Base-by-base conservation (phyloP, 768 basidiomycete species). In the Leccinellum rugosiceps region DNA sequence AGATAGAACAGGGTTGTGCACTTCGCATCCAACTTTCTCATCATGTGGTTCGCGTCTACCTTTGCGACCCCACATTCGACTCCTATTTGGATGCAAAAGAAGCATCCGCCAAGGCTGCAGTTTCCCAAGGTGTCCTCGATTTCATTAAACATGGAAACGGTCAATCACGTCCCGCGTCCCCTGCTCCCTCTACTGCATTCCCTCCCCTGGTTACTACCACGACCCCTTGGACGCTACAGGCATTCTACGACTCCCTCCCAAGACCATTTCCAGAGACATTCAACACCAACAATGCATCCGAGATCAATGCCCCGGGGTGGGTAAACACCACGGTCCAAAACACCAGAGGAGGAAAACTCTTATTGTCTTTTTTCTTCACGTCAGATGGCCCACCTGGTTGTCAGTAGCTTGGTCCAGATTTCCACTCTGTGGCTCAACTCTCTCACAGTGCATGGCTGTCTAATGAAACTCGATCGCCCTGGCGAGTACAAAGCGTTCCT, bases 171-270 rank as follows among this genome's bases (percentile, higher is more conserved):
- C 79, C 77, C 4, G 58, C 72, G 3, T 67, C 71, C 6, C 66
- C 70, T 28, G 3, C 31, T 17, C 59, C 53, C 1, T 28, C 57
- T 10, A 15, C 45, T 34, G 28, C 48, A 21, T 41, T 55, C 3
- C 52, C 53, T 25, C 52, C 57, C 2, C 44, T 55, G 3, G 53
- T 56, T 8, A 41, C 52, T 35, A 64, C 28, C 28, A 28, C 55
- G 21, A 56, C 60, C 17, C 70, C 73, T 3, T 69, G 77, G 43
- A 76, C 78, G 0, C 69, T 90, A 1, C 84, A 85, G 58, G 69
- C 70, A 1, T 89, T 84, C 68, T 86, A 80, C 63, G 85, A 86
- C n/a, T 68, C 80, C 14, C 78, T 90, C 46, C 86, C 87, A 1
- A 77, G 78, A 46, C 88, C 86, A 1, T 80, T 88, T 52, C 82